A percentile compares a stretch with the other conserved stretches of the same genome.
These are phyloP conservation scores for Penicillium ucsense DNA, from an alignment of 495 filamentous ascomycete genomes.

Conservation along the genomic window DNA sequence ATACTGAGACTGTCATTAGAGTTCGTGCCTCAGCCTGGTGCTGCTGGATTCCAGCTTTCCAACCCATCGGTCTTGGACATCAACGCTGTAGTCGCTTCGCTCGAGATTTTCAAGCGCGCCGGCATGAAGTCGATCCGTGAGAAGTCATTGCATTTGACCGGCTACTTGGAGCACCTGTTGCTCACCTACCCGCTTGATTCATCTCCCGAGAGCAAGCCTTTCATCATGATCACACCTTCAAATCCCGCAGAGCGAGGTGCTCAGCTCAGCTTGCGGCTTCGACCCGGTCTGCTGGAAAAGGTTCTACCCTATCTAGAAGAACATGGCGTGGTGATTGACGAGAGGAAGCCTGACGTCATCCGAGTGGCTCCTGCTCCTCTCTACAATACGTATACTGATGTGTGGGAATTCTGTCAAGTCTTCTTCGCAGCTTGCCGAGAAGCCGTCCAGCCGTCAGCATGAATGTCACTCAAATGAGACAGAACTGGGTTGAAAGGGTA, in stretches of 20 bases:
- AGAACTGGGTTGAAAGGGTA: not conserved
- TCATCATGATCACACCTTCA: conserved; percentile 71
- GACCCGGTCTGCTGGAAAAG: conserved; percentile 53
- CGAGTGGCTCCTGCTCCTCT: conserved; percentile 85
- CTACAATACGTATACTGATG: conserved; percentile 79
- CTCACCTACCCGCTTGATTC: conserved; percentile 28
- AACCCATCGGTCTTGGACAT: conserved; percentile 54
- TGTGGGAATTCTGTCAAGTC: conserved; percentile 61
- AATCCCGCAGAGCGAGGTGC: conserved; percentile 67
- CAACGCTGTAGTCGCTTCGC: conserved; percentile 59
- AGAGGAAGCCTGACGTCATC: conserved; percentile 82
- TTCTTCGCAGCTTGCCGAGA: conserved; percentile 30
- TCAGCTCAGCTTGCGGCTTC: conserved; percentile 70
- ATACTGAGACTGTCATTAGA: conserved; percentile 13
- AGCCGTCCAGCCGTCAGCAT: conserved; percentile 17
- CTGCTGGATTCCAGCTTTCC: conserved; percentile 52
- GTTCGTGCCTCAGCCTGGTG: conserved; percentile 62
- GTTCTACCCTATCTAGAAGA: conserved; percentile 62
- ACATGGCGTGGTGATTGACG: conserved; percentile 71
- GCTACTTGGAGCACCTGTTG: conserved; percentile 68
- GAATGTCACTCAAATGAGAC: not conserved
- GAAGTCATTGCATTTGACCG: conserved; percentile 68
- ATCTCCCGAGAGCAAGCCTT: conserved; percentile 39
- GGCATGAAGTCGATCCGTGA: conserved; percentile 58
- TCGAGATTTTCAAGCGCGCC: conserved; percentile 69